These are phyloP conservation scores for Scheffersomyces lignosus DNA, from an alignment of 805 yeast species.

Conservation along the genomic window DNA sequence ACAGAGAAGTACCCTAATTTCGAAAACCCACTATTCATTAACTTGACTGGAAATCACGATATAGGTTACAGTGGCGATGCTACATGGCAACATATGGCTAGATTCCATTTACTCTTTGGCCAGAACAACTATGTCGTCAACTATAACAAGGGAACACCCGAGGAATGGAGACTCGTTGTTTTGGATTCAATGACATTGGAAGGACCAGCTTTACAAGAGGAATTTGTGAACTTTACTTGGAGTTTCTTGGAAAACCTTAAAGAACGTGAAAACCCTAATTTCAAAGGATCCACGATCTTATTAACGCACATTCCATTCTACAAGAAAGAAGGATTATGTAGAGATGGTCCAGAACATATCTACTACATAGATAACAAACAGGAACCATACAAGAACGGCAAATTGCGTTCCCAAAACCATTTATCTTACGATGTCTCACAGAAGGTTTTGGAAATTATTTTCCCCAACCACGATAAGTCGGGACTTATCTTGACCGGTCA, in stretches of 20 bases:
- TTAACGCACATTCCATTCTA: conserved; percentile 89
- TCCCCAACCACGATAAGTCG: conserved; percentile 57
- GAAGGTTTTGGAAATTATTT: conserved; percentile 67
- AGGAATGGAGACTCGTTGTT: conserved; percentile 89
- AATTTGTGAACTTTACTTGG: conserved; percentile 66
- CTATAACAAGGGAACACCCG: conserved; percentile 58
- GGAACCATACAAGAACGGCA: conserved; percentile 69
- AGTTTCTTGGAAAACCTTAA: conserved; percentile 65
- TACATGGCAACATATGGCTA: conserved; percentile 83
- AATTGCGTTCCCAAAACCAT: conserved; percentile 84
- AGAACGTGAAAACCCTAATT: conserved; percentile 45
- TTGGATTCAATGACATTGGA: conserved; percentile 81
- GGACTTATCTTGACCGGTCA: conserved; percentile 92
- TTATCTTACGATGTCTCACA: conserved; percentile 66
- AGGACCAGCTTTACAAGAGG: conserved; percentile 83
- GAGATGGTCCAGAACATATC: conserved; percentile 72
- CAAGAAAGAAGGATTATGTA: conserved; percentile 78
- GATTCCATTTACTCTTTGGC: conserved; percentile 77
- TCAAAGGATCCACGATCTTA: conserved; percentile 76
- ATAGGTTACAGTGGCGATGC: conserved; percentile 95
- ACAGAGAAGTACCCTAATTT: conserved; percentile 31
- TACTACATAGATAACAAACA: conserved; percentile 50
- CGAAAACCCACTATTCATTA: conserved; percentile 68
- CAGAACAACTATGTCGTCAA: conserved; percentile 81
- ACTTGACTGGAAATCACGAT: conserved; percentile 94